phyloP scores from a whole-genome alignment of 2,329 filamentous ascomycete species.

The Scopulariopsis brevicaulis region DNA sequence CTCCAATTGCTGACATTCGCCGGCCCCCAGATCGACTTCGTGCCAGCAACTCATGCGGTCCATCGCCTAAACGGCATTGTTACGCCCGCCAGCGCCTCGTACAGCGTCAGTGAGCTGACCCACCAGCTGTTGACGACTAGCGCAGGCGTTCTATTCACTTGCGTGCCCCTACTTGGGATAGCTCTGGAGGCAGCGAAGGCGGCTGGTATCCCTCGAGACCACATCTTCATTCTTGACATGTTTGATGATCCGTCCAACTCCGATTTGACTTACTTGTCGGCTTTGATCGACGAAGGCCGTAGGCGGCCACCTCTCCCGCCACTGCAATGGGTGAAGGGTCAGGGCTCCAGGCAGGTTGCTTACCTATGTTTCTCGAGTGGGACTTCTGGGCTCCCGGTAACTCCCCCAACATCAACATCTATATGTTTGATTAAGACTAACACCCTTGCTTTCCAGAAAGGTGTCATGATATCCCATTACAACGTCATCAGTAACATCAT shows the following conservation, averaged over 20 bases:
- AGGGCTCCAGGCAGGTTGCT: slow-evolving; percentile 51
- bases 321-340: slow-evolving; percentile 43
- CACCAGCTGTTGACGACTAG: slow-evolving; percentile 55
- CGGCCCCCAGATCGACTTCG: slow-evolving; percentile 54
- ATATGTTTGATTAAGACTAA: too few species aligned
- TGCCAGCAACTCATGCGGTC: slow-evolving; percentile 61
- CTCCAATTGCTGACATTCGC: background rate
- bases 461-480: slow-evolving; percentile 64
- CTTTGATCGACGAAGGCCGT: slow-evolving; percentile 48
- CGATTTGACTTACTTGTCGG: slow-evolving; percentile 48
- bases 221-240: slow-evolving; percentile 54
- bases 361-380: slow-evolving; percentile 67
- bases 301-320: slow-evolving; percentile 35
- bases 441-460: slow-evolving; percentile 49
- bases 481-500: slow-evolving; percentile 66
- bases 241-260: slow-evolving; percentile 23
- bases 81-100: slow-evolving; percentile 59
- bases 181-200: slow-evolving; percentile 51
- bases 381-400: slow-evolving; percentile 60
- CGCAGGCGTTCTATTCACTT: slow-evolving; percentile 59
- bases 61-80: slow-evolving; percentile 58
- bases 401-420: too few species aligned
- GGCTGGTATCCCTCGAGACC: slow-evolving; percentile 46
- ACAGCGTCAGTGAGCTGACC: slow-evolving; percentile 52
- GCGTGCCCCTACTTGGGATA: slow-evolving; percentile 47